Evolutionary conservation across 139 green algal species (phyloP).

Genomic region (Chlorella sp.): DNA sequence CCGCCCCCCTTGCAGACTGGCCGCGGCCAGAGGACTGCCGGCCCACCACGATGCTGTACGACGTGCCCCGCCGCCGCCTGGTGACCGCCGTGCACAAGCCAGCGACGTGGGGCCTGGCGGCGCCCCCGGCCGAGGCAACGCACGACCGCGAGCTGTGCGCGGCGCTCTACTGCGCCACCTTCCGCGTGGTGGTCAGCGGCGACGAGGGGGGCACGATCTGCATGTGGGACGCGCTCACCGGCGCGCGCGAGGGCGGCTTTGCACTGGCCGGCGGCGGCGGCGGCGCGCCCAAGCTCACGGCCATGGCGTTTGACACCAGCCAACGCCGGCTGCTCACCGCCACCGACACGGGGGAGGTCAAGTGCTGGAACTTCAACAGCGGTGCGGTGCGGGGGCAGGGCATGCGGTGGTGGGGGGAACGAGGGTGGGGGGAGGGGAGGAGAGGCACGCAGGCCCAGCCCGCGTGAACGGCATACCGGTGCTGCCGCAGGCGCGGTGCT

Average conservation of each 20-base stretch:
- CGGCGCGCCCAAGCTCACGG: conserved; percentile 51
- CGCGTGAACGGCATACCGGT: no score
- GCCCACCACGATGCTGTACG: conserved; percentile 66
- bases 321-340: conserved; percentile 79
- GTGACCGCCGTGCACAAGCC: conserved; percentile 58
- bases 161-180: conserved; percentile 69
- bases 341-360: conserved; percentile 61
- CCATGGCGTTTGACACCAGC: conserved; percentile 77
- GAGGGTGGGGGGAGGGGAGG: no score
- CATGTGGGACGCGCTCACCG: conserved; percentile 71
- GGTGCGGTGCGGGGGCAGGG: no score
- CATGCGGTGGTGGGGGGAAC: no score
- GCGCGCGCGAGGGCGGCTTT: conserved; percentile 62
- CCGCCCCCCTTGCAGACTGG: conserved; percentile 66
- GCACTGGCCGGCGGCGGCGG: conserved; percentile 12
- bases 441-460: no score
- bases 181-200: conserved; percentile 69
- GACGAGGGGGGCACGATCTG: conserved; percentile 75
- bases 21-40: conserved; percentile 53
- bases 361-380: conserved; percentile 93
- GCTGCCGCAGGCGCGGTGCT: no score
- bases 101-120: no score
- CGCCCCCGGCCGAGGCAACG: neutral
- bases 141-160: conserved; percentile 33
- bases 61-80: conserved; percentile 50